Conservation (phyloP, 2,329 filamentous ascomycete genomes). For the Trichocomaceae sp. region DNA sequence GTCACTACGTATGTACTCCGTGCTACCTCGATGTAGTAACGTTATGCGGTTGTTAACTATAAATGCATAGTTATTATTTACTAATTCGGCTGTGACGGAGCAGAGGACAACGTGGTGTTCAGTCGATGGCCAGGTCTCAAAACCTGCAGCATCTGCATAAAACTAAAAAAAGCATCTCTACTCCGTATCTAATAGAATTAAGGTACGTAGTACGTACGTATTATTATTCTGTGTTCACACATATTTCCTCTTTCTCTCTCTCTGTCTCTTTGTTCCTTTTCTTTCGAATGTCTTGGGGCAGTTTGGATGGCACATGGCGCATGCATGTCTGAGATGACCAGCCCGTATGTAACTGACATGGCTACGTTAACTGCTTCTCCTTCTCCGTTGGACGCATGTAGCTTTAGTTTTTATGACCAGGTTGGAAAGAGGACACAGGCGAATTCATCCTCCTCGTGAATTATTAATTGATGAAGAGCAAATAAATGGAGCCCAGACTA, state of each 20-base stretch:
- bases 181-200: not conserved
- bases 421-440: no score
- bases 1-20: no score
- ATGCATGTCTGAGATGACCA: not conserved
- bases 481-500: not conserved
- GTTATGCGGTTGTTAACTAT: no score
- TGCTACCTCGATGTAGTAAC: no score
- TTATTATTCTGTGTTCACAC: not conserved
- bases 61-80: no score
- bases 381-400: no score
- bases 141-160: not conserved
- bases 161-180: not conserved
- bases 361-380: not conserved
- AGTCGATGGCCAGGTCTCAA: constrained; percentile 3
- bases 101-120: not conserved
- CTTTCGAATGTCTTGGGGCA: not conserved
- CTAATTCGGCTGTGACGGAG: no score
- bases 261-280: not conserved
- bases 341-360: not conserved
- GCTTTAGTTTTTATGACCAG: no score
- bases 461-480: not conserved
- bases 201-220: no score
- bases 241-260: not conserved
- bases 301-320: not conserved
- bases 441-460: not conserved